Conservation (phyloP, 306 rosid species). For the Astragalus glycyphyllos region DNA sequence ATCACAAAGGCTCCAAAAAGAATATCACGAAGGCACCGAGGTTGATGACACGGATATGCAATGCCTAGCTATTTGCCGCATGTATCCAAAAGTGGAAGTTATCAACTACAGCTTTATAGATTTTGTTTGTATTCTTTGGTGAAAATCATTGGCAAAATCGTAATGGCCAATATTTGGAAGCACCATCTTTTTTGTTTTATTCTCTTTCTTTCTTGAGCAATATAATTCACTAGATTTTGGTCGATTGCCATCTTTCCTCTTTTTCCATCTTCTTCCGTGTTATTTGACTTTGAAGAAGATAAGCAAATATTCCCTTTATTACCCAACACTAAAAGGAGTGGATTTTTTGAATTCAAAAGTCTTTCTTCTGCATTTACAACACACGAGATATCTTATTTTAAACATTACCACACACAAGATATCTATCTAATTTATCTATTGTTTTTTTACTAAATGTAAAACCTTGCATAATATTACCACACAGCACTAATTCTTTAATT, state of each 20-base stretch:
- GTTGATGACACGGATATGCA: slow-evolving; percentile 33
- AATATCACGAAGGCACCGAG: no score
- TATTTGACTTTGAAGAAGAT: slow-evolving; percentile 8
- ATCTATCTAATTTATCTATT: no score
- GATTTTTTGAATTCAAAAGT: no score
- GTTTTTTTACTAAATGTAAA: no score
- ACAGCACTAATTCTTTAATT: no score
- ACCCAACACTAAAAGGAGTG: neutral
- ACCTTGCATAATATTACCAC: no score
- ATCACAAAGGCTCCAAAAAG: no score
- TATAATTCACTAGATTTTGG: slow-evolving; percentile 29
- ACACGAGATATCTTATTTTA: no score
- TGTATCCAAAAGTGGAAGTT: slow-evolving; percentile 42
- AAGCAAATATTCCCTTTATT: neutral
- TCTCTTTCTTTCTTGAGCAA: neutral
- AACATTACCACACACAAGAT: no score
- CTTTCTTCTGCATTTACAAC: no score
- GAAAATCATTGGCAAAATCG: neutral
- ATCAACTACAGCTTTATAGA: slow-evolving; percentile 36
- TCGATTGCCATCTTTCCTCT: neutral
- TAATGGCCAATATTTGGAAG: slow-evolving; percentile 29
- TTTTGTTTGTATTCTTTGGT: slow-evolving; percentile 37
- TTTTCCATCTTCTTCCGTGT: neutral
- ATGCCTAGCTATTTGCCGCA: slow-evolving; percentile 16
- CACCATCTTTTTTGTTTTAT: slow-evolving; percentile 30